Conservation (phyloP, 805 yeast genomes). For the Barnettozyma californica region DNA sequence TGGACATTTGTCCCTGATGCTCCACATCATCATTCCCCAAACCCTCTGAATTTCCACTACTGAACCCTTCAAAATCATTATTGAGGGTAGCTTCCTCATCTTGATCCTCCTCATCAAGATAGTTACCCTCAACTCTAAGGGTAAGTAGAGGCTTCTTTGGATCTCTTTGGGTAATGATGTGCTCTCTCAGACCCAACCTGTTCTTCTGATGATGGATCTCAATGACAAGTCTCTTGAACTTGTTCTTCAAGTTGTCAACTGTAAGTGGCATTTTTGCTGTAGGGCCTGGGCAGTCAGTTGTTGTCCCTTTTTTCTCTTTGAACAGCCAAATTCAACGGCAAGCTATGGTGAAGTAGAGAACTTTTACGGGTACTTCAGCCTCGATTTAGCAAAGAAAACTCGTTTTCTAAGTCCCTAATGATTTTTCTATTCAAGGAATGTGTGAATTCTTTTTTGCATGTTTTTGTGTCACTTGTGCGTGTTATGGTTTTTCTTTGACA, state of each 20-base stretch:
- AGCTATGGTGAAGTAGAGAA: background rate
- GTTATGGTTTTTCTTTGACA: background rate
- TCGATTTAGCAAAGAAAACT: background rate
- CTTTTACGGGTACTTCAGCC: background rate
- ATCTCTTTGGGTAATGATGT: conserved; percentile 7
- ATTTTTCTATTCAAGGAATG: background rate
- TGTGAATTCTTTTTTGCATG: background rate
- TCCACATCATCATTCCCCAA: background rate
- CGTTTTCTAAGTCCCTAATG: background rate
- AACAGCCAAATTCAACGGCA: background rate
- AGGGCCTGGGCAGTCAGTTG: background rate
- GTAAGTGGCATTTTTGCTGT: background rate
- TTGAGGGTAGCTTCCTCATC: background rate
- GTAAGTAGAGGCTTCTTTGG: conserved; percentile 9
- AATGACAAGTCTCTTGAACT: conserved; percentile 10
- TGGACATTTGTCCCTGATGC: background rate
- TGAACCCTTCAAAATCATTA: conserved; percentile 7
- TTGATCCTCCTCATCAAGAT: background rate
- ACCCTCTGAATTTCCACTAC: background rate
- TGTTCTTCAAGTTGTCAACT: conserved; percentile 8
- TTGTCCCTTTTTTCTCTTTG: background rate
- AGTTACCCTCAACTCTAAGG: conserved; percentile 1
- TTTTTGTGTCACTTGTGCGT: background rate
- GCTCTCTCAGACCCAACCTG: conserved; percentile 3
- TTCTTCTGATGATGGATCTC: conserved; percentile 13